Percentiles rank a stretch among this genome's conserved stretches.
Evolutionary conservation across 208 protist genomes (phyloP).

Genomic region (Trypanosoma brucei): DNA sequence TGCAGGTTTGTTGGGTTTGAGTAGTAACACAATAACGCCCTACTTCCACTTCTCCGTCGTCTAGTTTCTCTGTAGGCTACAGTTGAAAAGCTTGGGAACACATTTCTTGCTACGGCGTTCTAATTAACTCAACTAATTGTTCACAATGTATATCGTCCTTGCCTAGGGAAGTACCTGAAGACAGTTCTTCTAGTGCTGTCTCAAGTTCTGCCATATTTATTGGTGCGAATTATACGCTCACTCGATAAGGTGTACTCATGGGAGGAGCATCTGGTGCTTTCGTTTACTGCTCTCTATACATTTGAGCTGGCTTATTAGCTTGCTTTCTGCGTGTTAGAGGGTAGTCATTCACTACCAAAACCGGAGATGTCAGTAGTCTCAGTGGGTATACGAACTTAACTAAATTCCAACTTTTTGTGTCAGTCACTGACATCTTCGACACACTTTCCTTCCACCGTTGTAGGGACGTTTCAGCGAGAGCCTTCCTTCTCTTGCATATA

Average conservation of each 20-base stretch:
- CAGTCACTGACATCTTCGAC: neutral
- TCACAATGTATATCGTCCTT: neutral
- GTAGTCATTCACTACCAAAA: neutral
- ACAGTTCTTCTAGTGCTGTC: neutral
- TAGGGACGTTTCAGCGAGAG: conserved; percentile 1
- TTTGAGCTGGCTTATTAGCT: neutral
- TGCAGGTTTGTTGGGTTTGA: too few relatives aligned
- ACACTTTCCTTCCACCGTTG: neutral
- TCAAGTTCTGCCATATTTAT: too few relatives aligned
- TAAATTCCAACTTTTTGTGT: neutral
- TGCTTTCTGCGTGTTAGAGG: neutral
- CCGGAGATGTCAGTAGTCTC: neutral
- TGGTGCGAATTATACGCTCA: too few relatives aligned
- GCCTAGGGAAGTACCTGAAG: neutral
- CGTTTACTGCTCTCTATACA: neutral
- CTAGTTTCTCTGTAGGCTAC: conserved; percentile 8
- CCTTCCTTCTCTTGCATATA: neutral
- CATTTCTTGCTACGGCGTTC: too few relatives aligned
- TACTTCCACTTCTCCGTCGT: conserved; percentile 19
- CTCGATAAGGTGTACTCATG: neutral
- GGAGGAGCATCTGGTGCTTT: neutral
- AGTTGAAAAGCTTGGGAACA: conserved; percentile 9
- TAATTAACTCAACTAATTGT: neutral
- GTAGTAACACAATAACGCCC: conserved; percentile 14
- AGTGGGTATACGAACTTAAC: conserved; percentile 7